A percentile compares a stretch with the other conserved stretches of the same genome.
Conservation (phyloP, 768 basidiomycete genomes). For the Candolleomyces eurysporus region DNA sequence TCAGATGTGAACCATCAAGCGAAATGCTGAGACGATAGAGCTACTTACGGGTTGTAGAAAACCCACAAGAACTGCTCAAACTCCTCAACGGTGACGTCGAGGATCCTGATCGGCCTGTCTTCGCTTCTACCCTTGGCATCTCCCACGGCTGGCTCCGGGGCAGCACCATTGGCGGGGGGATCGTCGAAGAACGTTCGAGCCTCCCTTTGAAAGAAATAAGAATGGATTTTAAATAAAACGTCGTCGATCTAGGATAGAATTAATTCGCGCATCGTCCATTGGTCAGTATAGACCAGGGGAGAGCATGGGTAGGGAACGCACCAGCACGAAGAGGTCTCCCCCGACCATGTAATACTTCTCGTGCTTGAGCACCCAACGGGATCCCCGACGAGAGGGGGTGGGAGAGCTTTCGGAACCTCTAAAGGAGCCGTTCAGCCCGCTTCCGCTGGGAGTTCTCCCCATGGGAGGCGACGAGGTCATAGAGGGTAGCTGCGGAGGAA, state of each 20-base stretch:
- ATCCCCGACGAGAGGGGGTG: not conserved
- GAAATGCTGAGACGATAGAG: conserved; percentile 25
- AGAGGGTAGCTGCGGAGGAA: too few species aligned
- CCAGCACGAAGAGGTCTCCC: not conserved
- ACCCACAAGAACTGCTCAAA: conserved; percentile 59
- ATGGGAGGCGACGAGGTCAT: too few species aligned
- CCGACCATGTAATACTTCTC: not conserved
- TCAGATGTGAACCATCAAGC: too few species aligned
- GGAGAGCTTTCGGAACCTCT: too few species aligned
- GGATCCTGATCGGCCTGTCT: conserved; percentile 7
- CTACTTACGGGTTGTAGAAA: conserved; percentile 65
- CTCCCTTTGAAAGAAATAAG: conserved; percentile 15
- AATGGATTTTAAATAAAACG: conserved; percentile 12
- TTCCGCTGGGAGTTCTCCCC: too few species aligned
- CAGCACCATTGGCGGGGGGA: too few species aligned
- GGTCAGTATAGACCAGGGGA: not conserved
- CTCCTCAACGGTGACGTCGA: conserved; percentile 24
- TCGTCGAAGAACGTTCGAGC: conserved; percentile 5
- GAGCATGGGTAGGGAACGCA: too few species aligned
- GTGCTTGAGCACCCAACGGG: not conserved
- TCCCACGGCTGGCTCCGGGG: too few species aligned
- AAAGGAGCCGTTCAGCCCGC: too few species aligned
- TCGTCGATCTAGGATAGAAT: conserved; percentile 17
- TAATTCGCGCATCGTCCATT: too few species aligned
- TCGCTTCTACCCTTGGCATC: not conserved